A percentile compares a stretch with the other conserved stretches of the same genome.
These are phyloP conservation scores for Cynanchum wilfordii DNA, from an alignment of 257 asterid species.

Conservation along the genomic window DNA sequence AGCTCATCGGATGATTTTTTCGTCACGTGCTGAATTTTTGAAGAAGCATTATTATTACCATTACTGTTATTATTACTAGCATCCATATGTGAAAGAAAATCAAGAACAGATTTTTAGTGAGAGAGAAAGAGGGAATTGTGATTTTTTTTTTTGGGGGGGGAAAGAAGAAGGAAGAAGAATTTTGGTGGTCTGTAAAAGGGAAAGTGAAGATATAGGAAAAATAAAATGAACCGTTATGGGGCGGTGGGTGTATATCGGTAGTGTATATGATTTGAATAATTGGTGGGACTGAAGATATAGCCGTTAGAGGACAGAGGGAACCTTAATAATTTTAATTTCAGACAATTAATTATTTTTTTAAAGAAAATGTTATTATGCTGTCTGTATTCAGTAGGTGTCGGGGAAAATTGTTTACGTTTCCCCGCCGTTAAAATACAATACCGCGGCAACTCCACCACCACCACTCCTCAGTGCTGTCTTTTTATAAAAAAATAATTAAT, in stretches of 20 bases:
- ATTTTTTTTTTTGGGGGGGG: too few species aligned
- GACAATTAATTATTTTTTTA: background rate
- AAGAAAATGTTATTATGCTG: background rate
- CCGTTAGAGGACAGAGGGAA: constrained; percentile 40
- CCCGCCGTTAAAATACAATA: background rate
- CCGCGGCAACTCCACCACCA: background rate
- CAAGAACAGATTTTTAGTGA: background rate
- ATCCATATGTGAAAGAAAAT: constrained; percentile 28
- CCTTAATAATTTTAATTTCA: background rate
- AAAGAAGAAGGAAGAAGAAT: constrained; percentile 17
- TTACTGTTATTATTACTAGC: constrained; percentile 17
- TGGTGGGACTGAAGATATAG: constrained; percentile 35
- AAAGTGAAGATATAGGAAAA: constrained; percentile 12
- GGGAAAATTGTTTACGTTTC: background rate
- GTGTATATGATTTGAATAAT: constrained; percentile 18
- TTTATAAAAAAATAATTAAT: too few species aligned
- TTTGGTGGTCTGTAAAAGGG: background rate
- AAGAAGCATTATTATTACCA: background rate
- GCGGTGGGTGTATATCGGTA: constrained; percentile 9
- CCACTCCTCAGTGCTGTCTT: background rate
- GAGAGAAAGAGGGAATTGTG: constrained; percentile 14
- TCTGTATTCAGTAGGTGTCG: background rate
- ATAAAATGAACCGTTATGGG: constrained; percentile 52
- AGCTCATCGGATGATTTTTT: constrained; percentile 79
- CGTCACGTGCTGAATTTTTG: constrained; percentile 61